phyloP scores from a whole-genome alignment of 1,139 yeast genomes.

The Pichia sp. region DNA sequence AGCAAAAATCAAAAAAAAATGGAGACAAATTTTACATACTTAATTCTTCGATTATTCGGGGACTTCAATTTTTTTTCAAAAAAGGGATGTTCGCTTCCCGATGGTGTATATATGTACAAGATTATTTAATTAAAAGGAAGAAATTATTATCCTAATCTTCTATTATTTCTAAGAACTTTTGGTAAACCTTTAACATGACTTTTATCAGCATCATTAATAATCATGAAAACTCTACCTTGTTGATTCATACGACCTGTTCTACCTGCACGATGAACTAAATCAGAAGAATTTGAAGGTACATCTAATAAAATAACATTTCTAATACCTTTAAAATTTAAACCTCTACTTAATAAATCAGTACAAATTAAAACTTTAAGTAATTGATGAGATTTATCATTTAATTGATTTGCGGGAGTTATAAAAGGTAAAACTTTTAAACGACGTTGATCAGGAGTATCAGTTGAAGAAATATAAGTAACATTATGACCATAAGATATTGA shows the following conservation, averaged over 20 bases:
- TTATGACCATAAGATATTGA: conserved; percentile 51
- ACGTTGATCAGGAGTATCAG: conserved; percentile 55
- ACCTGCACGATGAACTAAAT: conserved; percentile 85
- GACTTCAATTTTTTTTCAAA: no score
- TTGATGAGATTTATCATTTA: conserved; percentile 32
- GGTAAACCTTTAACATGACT: conserved; percentile 85
- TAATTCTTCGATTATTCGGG: no score
- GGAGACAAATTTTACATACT: no score
- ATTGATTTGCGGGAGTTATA: conserved; percentile 47
- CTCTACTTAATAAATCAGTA: conserved; percentile 89
- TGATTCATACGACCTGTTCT: conserved; percentile 92
- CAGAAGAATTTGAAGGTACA: conserved; percentile 78
- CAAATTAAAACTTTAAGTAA: conserved; percentile 62
- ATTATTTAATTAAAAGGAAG: not conserved
- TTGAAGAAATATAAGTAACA: conserved; percentile 61
- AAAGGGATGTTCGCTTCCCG: no score
- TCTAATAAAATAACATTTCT: conserved; percentile 81
- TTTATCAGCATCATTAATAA: conserved; percentile 62
- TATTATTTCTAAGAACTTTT: conserved; percentile 55
- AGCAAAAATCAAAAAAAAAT: no score
- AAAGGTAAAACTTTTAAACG: conserved; percentile 52
- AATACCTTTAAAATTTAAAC: conserved; percentile 77
- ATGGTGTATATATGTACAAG: no score
- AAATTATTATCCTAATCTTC: conserved; percentile 30
- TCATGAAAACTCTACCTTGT: conserved; percentile 78